Evolutionary conservation across 768 basidiomycete species (phyloP).

Genomic region (Phylloporus sp.): DNA sequence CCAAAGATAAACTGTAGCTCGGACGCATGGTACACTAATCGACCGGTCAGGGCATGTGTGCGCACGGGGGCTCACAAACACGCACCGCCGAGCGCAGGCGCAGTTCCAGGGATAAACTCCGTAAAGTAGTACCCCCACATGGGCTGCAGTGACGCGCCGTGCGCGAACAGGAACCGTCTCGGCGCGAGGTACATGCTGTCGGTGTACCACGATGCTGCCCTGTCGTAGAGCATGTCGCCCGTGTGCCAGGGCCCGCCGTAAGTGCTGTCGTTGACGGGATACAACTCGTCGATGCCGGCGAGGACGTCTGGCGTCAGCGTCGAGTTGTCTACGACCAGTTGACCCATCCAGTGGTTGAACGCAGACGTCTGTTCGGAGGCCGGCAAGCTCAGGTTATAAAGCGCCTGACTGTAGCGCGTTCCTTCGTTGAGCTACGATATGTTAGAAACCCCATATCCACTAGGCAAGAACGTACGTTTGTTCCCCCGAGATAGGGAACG

Average conservation of each 20-base stretch:
- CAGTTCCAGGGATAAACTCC: constrained; percentile 54
- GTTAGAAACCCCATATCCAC: not conserved
- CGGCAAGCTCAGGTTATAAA: constrained; percentile 37
- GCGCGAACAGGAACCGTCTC: constrained; percentile 45
- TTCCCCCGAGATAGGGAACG: constrained; percentile 52
- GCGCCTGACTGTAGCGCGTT: constrained; percentile 4
- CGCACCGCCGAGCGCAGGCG: constrained; percentile 45
- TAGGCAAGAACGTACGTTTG: constrained; percentile 36
- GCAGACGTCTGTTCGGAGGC: constrained; percentile 37
- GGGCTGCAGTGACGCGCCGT: constrained; percentile 42
- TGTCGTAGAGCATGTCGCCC: constrained; percentile 55
- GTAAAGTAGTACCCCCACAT: constrained; percentile 52
- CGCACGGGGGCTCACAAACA: not conserved
- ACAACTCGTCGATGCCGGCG: constrained; percentile 35
- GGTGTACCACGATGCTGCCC: constrained; percentile 53
- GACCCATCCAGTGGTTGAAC: constrained; percentile 44
- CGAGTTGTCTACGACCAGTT: constrained; percentile 49
- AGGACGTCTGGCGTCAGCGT: constrained; percentile 29
- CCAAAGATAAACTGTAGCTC: constrained; percentile 29
- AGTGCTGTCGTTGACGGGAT: constrained; percentile 44
- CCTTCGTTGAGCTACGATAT: constrained; percentile 15
- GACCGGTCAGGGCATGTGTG: not conserved
- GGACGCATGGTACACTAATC: constrained; percentile 15
- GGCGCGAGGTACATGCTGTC: constrained; percentile 53
- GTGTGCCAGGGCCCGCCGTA: constrained; percentile 52